phyloP scores from a whole-genome alignment of 2,329 filamentous ascomycete species.

The Pezicula carpinea region DNA sequence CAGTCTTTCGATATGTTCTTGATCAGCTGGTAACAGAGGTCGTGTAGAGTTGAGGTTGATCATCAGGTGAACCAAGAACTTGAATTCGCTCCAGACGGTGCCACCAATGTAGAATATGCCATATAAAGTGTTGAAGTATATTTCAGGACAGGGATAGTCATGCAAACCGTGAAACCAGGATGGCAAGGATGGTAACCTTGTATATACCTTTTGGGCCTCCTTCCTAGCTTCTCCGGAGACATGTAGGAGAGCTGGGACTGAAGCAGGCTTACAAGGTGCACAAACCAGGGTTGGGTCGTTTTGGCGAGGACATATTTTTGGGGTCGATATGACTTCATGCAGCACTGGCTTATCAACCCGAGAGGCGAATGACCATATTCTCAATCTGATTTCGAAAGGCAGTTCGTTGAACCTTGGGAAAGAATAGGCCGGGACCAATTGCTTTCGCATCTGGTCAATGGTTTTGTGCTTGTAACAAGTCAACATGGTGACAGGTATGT shows the following conservation, averaged over 20 bases:
- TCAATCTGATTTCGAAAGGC: not conserved
- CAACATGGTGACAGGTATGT: too few species aligned
- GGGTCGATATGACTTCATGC: not conserved
- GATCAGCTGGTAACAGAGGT: not conserved
- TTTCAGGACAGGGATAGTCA: too few species aligned
- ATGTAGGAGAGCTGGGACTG: not conserved
- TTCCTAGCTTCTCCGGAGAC: not conserved
- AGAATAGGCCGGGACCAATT: not conserved
- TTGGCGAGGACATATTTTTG: not conserved
- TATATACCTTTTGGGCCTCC: not conserved
- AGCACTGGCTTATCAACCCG: not conserved
- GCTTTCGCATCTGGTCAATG: not conserved
- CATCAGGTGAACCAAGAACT: constrained; percentile 3
- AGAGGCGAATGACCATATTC: not conserved
- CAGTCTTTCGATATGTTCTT: not conserved
- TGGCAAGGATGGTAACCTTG: not conserved
- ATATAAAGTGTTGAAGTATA: constrained; percentile 7
- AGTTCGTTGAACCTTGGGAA: not conserved
- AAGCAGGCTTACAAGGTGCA: not conserved
- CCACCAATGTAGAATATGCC: constrained; percentile 4
- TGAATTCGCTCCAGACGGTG: constrained; percentile 1
- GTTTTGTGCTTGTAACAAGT: too few species aligned
- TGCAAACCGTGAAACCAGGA: too few species aligned
- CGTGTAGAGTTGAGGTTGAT: constrained; percentile 1
- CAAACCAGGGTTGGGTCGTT: not conserved